Evolutionary conservation across 495 filamentous ascomycete species (phyloP), one percentile per base, ranked within the genome.

Genomic region (Xylaria acuta): DNA sequence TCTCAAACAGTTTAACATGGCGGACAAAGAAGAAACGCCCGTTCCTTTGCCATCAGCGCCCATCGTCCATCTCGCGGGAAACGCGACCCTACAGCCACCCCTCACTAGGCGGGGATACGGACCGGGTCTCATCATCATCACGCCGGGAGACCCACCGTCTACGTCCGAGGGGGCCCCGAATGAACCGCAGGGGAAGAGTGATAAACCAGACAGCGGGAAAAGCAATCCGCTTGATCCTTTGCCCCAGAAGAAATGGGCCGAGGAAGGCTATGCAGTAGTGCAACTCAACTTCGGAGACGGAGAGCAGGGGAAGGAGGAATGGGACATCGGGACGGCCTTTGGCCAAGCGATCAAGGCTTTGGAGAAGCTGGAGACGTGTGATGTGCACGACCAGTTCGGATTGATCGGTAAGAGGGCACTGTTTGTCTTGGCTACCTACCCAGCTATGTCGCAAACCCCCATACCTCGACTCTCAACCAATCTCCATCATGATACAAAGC

Each of bases 201-300:
- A 25, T 66, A 45, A 66, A 16, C 9, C 43, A 18, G 45, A 54
- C 18, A 58, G 36, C 12, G 7, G 7, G 9, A 56, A 22, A 18
- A 20, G 7, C 8, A 41, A 78, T 64, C 79, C 76, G n/a, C 74
- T 84, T 22, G 82, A 83, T 32, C 86, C 86, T 1, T 80, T 82
- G 25, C 87, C 86, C 1, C 69, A 83, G 27, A 74, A 83, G 65
- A 90, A 90, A 80, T 90, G 88, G 87, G 88, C 88, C 5, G 88
- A 90, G 75, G 88, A 90, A 78, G 84, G 88, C 7, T 89, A 85
- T 67, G 82, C 85, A 1, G 86, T 88, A 3, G 85, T 78, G 0
- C 82, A 86, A 72, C 72, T 88, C 0, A 71, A 63, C 11, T 41
- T 64, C 3, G 47, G 47, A 0, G 66, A 64, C 25, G 54, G 74